These are phyloP conservation scores for Pyrenopolyporus hunteri DNA, from an alignment of 495 filamentous ascomycete genomes.

Conservation along the genomic window DNA sequence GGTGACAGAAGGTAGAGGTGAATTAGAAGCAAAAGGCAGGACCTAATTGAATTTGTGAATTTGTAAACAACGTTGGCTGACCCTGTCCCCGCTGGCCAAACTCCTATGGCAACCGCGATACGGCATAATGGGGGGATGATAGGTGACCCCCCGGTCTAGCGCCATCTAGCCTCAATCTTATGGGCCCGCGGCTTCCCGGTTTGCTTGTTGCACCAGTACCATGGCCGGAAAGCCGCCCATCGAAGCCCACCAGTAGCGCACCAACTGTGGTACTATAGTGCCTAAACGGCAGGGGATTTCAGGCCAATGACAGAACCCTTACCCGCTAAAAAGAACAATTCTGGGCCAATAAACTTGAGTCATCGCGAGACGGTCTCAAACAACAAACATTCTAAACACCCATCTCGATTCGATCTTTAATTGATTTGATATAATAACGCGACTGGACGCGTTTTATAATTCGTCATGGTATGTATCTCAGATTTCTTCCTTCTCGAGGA, in stretches of 20 bases:
- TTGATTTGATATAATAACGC: constrained; percentile 32
- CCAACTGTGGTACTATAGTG: background rate
- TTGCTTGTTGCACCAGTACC: background rate
- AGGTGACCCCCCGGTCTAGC: background rate
- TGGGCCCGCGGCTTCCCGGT: background rate
- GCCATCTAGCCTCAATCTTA: constrained; percentile 7
- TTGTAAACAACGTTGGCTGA: constrained; percentile 34
- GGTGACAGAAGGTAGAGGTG: constrained; percentile 5
- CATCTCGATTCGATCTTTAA: constrained; percentile 24
- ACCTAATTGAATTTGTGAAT: constrained; percentile 16
- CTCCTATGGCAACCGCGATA: constrained; percentile 32
- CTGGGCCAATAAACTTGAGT: constrained; percentile 18
- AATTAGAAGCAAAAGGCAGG: constrained; percentile 13
- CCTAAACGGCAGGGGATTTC: background rate
- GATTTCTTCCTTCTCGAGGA: background rate
- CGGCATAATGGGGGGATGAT: background rate
- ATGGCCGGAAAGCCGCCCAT: too few relatives aligned
- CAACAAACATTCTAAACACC: constrained; percentile 29
- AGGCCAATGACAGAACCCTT: background rate
- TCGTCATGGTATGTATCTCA: constrained; percentile 26
- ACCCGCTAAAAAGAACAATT: constrained; percentile 10
- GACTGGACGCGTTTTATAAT: constrained; percentile 16
- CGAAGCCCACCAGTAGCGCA: constrained; percentile 5
- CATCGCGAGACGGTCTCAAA: constrained; percentile 25
- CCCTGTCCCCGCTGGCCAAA: constrained; percentile 8